Conservation (phyloP, 164 flowering plant species). For the Magnolia kwangsiensis region DNA sequence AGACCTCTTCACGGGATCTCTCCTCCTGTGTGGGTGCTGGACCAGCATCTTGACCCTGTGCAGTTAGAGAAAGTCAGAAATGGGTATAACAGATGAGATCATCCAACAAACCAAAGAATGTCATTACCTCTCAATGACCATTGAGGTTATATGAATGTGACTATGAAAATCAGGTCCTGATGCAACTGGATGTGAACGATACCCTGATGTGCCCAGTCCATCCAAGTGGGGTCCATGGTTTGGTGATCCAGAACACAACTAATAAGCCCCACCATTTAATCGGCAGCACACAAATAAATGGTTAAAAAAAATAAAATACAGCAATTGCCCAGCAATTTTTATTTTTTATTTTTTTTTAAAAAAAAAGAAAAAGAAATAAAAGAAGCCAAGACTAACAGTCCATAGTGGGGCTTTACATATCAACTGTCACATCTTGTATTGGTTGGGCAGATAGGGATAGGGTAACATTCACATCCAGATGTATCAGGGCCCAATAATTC, state of each 20-base stretch:
- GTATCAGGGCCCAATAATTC: not conserved
- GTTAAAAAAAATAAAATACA: no score
- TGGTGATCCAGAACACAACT: not conserved
- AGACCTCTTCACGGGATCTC: constrained; percentile 10
- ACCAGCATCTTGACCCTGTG: constrained; percentile 18
- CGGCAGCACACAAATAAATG: no score
- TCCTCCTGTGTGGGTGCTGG: constrained; percentile 12
- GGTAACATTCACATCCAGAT: not conserved
- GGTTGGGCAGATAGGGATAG: not conserved
- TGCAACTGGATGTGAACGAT: not conserved
- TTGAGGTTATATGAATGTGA: not conserved
- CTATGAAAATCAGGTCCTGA: not conserved
- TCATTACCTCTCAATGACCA: not conserved
- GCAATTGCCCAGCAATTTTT: no score
- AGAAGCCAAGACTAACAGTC: no score
- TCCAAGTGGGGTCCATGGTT: not conserved
- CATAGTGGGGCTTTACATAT: no score
- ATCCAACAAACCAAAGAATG: not conserved
- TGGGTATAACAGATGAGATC: not conserved
- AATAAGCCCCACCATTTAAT: not conserved
- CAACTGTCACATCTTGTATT: no score
- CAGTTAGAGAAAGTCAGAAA: not conserved
- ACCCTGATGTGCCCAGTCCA: not conserved
- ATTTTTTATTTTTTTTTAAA: no score
- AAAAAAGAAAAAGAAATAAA: no score